A percentile compares a stretch with the other conserved stretches of the same genome.
Evolutionary conservation across 805 yeast genomes (phyloP).

Genomic region (Danielia reshetovae): DNA sequence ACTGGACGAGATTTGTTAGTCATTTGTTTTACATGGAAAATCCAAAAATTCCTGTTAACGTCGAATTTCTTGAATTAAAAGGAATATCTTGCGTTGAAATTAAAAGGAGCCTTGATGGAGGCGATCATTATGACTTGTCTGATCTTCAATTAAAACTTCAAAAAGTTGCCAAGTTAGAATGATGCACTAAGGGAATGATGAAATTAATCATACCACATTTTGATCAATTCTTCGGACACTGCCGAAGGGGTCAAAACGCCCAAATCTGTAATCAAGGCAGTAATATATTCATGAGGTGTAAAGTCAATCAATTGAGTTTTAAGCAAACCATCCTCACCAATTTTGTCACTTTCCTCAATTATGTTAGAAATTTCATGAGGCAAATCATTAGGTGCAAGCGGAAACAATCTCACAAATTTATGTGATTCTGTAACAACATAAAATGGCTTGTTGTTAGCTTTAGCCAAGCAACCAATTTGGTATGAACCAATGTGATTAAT

Average conservation of each 20-base stretch:
- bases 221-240: constrained; percentile 95
- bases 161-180: constrained; percentile 4
- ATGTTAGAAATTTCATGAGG: constrained; percentile 44
- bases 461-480: constrained; percentile 90
- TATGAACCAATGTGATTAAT: constrained; percentile 93
- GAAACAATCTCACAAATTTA: constrained; percentile 94
- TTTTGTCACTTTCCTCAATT: constrained; percentile 19
- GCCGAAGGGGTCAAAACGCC: constrained; percentile 98
- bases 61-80: constrained; percentile 29
- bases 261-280: constrained; percentile 92
- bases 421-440: constrained; percentile 94
- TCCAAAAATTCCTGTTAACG: constrained; percentile 50
- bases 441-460: constrained; percentile 85
- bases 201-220: constrained; percentile 88
- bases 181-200: constrained; percentile 3
- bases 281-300: constrained; percentile 92
- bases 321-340: constrained; percentile 19
- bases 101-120: constrained; percentile 16
- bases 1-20: constrained; percentile 52
- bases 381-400: constrained; percentile 87
- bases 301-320: constrained; percentile 62
- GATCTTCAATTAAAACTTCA: constrained; percentile 34
- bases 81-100: constrained; percentile 50
- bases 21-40: constrained; percentile 55
- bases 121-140: constrained; percentile 36